Percentiles rank a stretch among this genome's conserved stretches.
phyloP scores from a whole-genome alignment of 148 eudicot genomes.

The Agrostemma githago region DNA sequence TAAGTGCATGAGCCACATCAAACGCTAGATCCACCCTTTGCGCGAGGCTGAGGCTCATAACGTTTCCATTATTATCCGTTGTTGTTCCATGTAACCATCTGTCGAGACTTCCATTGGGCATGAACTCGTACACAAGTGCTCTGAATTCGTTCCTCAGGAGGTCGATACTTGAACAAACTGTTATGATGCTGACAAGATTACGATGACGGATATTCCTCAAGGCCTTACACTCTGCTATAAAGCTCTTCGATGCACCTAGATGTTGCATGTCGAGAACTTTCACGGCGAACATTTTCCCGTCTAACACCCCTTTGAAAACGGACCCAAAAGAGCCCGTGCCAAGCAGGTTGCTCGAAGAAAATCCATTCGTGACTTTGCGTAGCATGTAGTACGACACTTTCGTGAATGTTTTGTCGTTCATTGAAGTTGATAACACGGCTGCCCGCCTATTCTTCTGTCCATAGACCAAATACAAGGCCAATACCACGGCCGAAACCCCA shows the following conservation, averaged over 20 bases:
- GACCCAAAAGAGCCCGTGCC: constrained; percentile 24
- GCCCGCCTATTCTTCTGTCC: neutral
- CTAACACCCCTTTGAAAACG: constrained; percentile 6
- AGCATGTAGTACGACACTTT: constrained; percentile 23
- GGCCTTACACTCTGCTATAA: constrained; percentile 30
- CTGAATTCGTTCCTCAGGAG: constrained; percentile 4
- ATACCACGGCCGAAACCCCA: neutral
- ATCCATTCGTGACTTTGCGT: constrained; percentile 24
- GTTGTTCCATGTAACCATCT: neutral
- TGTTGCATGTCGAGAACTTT: constrained; percentile 33
- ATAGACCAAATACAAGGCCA: neutral
- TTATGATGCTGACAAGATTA: constrained; percentile 23
- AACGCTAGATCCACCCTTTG: neutral
- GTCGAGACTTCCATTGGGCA: too few species aligned
- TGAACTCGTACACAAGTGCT: neutral
- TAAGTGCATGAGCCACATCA: constrained; percentile 30
- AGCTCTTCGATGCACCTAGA: constrained; percentile 25
- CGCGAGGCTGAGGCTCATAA: too few species aligned
- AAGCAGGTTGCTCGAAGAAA: constrained; percentile 17
- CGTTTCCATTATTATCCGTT: neutral
- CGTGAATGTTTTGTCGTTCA: constrained; percentile 4
- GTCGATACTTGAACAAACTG: constrained; percentile 27
- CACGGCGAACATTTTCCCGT: constrained; percentile 21
- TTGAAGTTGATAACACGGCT: neutral
- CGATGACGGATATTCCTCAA: constrained; percentile 7